Evolutionary conservation across 768 basidiomycete genomes (phyloP).

Genomic region (Mycena belliarum): DNA sequence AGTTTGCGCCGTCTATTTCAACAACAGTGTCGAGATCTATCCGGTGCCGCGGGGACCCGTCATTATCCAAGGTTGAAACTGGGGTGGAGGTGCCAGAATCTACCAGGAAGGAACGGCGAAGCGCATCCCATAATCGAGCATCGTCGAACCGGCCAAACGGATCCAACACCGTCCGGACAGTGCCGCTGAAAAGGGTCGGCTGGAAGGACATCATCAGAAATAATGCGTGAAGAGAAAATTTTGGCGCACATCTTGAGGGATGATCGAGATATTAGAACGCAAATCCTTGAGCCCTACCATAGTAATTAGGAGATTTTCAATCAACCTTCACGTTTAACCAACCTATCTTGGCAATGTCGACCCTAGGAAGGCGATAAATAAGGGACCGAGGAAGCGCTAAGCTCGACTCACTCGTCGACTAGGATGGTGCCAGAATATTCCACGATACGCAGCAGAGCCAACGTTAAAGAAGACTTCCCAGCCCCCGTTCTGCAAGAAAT

Average conservation of each 20-base stretch:
- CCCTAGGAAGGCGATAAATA: conserved; percentile 30
- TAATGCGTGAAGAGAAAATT: background rate
- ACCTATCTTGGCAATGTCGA: conserved; percentile 71
- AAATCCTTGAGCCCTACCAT: conserved; percentile 50
- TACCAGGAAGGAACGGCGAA: conserved; percentile 56
- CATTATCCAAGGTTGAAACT: conserved; percentile 52
- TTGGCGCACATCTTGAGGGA: conserved; percentile 64
- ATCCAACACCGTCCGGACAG: conserved; percentile 58
- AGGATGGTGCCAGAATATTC: conserved; percentile 65
- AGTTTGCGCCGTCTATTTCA: conserved; percentile 74
- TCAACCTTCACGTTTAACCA: background rate
- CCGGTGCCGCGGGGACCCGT: conserved; percentile 45
- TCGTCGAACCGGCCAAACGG: conserved; percentile 65
- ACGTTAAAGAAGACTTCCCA: conserved; percentile 63
- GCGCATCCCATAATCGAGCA: conserved; percentile 69
- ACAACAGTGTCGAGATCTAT: conserved; percentile 75
- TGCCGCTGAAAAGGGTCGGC: conserved; percentile 61
- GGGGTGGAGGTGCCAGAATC: conserved; percentile 43
- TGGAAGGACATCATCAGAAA: conserved; percentile 24
- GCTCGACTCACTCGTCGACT: conserved; percentile 55
- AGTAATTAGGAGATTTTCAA: background rate
- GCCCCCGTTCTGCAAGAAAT: conserved; percentile 48
- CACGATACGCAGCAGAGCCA: conserved; percentile 68
- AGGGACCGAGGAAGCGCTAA: background rate
- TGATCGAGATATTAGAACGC: conserved; percentile 59